A percentile compares a stretch with the other conserved stretches of the same genome.
Evolutionary conservation across 1,139 yeast genomes (phyloP).

Genomic region (Debaryomyces robertsiae): DNA sequence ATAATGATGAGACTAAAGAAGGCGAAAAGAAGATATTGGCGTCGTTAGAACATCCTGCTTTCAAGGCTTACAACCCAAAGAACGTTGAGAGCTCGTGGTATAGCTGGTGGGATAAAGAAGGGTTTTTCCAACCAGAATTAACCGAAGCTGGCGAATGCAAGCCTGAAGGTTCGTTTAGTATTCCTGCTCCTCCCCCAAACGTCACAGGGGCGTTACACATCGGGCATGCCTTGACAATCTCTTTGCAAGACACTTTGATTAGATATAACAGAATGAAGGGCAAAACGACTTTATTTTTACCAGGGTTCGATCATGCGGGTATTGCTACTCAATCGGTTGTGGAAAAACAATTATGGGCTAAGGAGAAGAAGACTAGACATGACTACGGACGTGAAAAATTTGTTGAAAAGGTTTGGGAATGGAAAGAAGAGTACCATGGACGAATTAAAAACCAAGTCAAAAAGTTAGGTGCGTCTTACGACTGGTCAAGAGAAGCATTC

Average conservation of each 20-base stretch:
- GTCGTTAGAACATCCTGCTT: constrained; percentile 86
- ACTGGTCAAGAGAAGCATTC: constrained; percentile 93
- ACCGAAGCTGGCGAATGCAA: constrained; percentile 71
- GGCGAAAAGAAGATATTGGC: constrained; percentile 91
- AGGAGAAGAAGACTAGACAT: constrained; percentile 87
- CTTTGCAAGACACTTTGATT: constrained; percentile 91
- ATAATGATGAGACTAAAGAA: constrained; percentile 74
- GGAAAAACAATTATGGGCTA: constrained; percentile 92
- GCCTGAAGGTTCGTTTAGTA: constrained; percentile 82
- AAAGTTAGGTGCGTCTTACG: constrained; percentile 93
- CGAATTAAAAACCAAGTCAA: constrained; percentile 84
- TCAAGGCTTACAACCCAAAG: constrained; percentile 90
- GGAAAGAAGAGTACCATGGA: constrained; percentile 93
- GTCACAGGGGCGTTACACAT: constrained; percentile 98
- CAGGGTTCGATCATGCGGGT: constrained; percentile 99
- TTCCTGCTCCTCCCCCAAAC: constrained; percentile 99
- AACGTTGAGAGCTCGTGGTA: constrained; percentile 98
- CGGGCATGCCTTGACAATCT: constrained; percentile 95
- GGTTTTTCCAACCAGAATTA: constrained; percentile 85
- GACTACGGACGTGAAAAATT: constrained; percentile 93
- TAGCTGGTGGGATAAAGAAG: constrained; percentile 93
- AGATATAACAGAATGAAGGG: constrained; percentile 98
- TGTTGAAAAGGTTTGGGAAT: constrained; percentile 89
- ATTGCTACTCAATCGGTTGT: constrained; percentile 98
- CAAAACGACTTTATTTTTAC: constrained; percentile 86